A percentile compares a stretch with the other conserved stretches of the same genome.
These are phyloP conservation scores for Pseudoturritis turrita DNA, from an alignment of 345 rosid genomes.

Conservation along the genomic window DNA sequence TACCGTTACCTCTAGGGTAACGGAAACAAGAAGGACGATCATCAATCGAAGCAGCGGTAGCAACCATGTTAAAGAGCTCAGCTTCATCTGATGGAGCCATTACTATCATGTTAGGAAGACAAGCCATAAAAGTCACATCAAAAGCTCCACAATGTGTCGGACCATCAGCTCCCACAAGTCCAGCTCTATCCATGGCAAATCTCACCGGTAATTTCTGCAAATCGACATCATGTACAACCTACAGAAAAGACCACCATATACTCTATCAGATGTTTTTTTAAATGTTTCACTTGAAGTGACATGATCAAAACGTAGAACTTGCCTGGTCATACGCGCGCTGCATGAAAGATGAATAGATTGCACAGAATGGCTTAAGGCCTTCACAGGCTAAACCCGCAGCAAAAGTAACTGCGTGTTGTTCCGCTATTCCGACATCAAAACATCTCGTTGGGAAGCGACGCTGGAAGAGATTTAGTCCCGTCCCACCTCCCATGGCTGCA, in stretches of 20 bases:
- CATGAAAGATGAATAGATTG: slow-evolving; percentile 92
- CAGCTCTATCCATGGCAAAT: slow-evolving; percentile 98
- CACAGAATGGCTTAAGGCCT: slow-evolving; percentile 92
- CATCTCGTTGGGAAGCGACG: slow-evolving; percentile 85
- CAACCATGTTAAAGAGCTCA: slow-evolving; percentile 95
- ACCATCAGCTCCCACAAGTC: slow-evolving; percentile 97
- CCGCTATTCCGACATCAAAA: slow-evolving; percentile 96
- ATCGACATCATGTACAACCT: slow-evolving; percentile 98
- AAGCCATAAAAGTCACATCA: slow-evolving; percentile 95
- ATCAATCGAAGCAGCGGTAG: slow-evolving; percentile 86
- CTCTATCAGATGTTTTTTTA: not conserved
- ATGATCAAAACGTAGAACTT: slow-evolving; percentile 24
- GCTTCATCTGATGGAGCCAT: slow-evolving; percentile 99
- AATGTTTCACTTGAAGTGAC: not conserved
- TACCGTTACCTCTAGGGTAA: slow-evolving; percentile 90
- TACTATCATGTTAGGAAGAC: slow-evolving; percentile 98
- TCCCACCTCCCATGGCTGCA: slow-evolving; percentile 99
- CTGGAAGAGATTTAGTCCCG: slow-evolving; percentile 81
- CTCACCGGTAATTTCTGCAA: slow-evolving; percentile 93
- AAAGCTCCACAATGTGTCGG: slow-evolving; percentile 97
- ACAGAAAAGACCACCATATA: not conserved
- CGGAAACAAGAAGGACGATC: slow-evolving; percentile 98
- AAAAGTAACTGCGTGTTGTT: slow-evolving; percentile 97
- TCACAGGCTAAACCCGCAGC: slow-evolving; percentile 99
- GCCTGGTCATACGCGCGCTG: slow-evolving; percentile 99